Evolutionary conservation across 2,329 filamentous ascomycete genomes (phyloP).

Genomic region (Pyricularia grisea): DNA sequence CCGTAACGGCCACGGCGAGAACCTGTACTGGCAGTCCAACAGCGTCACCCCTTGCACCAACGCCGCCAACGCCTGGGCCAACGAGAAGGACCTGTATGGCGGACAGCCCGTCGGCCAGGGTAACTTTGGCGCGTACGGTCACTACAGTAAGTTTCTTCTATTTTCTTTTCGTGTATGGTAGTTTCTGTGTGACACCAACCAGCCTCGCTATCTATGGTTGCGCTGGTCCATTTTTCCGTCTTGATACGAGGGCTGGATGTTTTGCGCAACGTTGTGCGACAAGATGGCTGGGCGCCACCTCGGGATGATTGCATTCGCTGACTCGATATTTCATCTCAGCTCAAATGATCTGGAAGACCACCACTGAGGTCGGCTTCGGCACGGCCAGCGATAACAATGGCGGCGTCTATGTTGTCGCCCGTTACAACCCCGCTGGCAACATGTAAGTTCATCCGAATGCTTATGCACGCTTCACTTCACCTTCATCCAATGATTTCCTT

Average conservation of each 20-base stretch:
- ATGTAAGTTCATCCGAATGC: neutral
- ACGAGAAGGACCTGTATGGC: slow-evolving; percentile 22
- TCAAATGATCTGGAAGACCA: slow-evolving; percentile 18
- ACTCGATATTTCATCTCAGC: slow-evolving; percentile 8
- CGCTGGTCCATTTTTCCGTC: neutral
- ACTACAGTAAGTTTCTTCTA: slow-evolving; percentile 19
- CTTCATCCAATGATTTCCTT: neutral
- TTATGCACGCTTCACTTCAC: neutral
- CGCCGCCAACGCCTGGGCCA: slow-evolving; percentile 21
- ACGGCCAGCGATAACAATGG: slow-evolving; percentile 5
- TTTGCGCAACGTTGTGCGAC: neutral
- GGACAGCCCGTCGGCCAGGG: slow-evolving; percentile 23
- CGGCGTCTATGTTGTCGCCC: slow-evolving; percentile 7
- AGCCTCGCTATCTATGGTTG: neutral
- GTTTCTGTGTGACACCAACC: neutral
- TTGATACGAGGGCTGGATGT: neutral
- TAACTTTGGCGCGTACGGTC: slow-evolving; percentile 21
- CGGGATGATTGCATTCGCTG: neutral
- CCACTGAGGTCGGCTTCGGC: slow-evolving; percentile 5
- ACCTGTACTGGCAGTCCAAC: slow-evolving; percentile 17
- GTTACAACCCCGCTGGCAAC: slow-evolving; percentile 7
- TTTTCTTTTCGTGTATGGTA: neutral
- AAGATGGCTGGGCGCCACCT: neutral
- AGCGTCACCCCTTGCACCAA: slow-evolving; percentile 11
- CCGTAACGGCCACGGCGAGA: slow-evolving; percentile 18